Evolutionary conservation across 2,329 filamentous ascomycete genomes (phyloP).

Genomic region (Aspergillus melleus): DNA sequence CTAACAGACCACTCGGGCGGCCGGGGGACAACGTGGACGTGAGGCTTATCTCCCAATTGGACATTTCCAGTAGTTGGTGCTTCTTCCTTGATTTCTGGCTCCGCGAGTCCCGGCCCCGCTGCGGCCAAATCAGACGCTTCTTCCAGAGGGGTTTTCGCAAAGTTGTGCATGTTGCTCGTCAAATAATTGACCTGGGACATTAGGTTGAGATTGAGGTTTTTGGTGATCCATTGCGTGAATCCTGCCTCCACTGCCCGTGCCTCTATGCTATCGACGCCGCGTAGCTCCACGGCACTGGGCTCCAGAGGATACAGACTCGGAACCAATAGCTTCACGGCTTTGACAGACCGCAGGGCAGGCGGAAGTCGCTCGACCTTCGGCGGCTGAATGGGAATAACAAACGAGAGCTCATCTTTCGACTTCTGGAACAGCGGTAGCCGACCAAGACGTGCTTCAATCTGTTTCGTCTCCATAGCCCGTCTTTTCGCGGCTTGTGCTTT

Average conservation of each 20-base stretch:
- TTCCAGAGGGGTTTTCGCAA: conserved; percentile 58
- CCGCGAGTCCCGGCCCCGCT: conserved; percentile 10
- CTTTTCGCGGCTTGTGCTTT: conserved; percentile 62
- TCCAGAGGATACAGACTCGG: conserved; percentile 72
- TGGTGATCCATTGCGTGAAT: conserved; percentile 60
- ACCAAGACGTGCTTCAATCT: conserved; percentile 74
- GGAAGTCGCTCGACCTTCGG: conserved; percentile 63
- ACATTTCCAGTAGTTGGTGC: conserved; percentile 16
- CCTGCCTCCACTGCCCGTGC: conserved; percentile 64
- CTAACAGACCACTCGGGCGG: conserved; percentile 71
- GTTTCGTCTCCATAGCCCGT: conserved; percentile 66
- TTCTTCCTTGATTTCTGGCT: conserved; percentile 14
- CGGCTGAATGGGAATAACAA: conserved; percentile 69
- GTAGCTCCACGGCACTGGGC: conserved; percentile 64
- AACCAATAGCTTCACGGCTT: conserved; percentile 67
- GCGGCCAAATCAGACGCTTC: conserved; percentile 18
- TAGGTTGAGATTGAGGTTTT: conserved; percentile 62
- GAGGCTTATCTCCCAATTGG: conserved; percentile 54
- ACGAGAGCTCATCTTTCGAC: conserved; percentile 68
- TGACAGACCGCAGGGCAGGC: conserved; percentile 59
- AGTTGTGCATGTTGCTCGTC: conserved; percentile 66
- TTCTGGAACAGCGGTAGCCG: conserved; percentile 66
- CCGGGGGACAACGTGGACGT: conserved; percentile 70
- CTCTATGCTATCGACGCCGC: conserved; percentile 61
- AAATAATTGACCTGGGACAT: conserved; percentile 76